Conservation (phyloP, 2,329 filamentous ascomycete species). For the Penicillium sp. region DNA sequence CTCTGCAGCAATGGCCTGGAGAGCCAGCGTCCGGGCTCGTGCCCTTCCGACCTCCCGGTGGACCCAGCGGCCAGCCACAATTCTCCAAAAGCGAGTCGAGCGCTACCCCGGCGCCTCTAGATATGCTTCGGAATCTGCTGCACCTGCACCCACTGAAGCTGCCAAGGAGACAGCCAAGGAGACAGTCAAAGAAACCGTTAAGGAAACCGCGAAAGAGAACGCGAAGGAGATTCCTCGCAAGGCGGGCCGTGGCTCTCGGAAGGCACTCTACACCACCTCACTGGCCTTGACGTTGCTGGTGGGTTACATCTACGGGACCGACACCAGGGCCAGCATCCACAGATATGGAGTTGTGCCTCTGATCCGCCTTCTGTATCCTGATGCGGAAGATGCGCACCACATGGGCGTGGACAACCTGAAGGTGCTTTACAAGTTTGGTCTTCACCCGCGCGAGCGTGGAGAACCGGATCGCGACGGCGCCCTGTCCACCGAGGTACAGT, state of each 20-base stretch:
- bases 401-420: conserved; percentile 71
- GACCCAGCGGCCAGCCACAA: conserved; percentile 25
- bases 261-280: conserved; percentile 50
- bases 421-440: conserved; percentile 68
- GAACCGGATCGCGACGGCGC: conserved; percentile 56
- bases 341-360: conserved; percentile 62
- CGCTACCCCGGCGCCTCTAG: conserved; percentile 15
- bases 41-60: conserved; percentile 25
- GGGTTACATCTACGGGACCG: conserved; percentile 70
- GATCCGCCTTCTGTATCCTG: conserved; percentile 44
- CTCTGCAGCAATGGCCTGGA: conserved; percentile 29
- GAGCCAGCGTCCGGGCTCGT: conserved; percentile 29
- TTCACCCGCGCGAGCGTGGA: conserved; percentile 83
- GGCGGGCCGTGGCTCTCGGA: conserved; percentile 29
- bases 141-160: conserved; percentile 11
- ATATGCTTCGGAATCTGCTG: conserved; percentile 26
- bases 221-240: conserved; percentile 33
- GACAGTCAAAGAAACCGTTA: conserved; percentile 14
- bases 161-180: conserved; percentile 15
- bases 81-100: conserved; percentile 15
- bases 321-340: conserved; percentile 72
- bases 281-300: conserved; percentile 52
- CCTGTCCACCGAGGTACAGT: conserved; percentile 53
- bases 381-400: conserved; percentile 85
- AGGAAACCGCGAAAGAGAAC: conserved; percentile 20